Evolutionary conservation across 129 eudicot species (phyloP).

Genomic region (Ambrosia trifida): DNA sequence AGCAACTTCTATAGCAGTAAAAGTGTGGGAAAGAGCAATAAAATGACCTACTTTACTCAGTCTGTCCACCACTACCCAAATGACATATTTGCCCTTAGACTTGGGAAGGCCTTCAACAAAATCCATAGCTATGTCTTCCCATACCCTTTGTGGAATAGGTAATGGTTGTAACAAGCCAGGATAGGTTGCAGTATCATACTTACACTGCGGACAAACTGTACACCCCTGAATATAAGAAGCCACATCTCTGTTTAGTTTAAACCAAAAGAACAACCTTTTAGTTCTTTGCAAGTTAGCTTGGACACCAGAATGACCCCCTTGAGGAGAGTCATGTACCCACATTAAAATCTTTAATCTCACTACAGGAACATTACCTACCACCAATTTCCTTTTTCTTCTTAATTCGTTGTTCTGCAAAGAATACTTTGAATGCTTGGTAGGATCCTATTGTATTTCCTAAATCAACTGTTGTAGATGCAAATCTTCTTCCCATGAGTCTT

Average conservation of each 20-base stretch:
- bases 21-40: background rate
- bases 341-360: background rate
- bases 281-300: background rate
- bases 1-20: background rate
- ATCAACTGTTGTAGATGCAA: too few relatives aligned
- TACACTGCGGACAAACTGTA: background rate
- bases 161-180: conserved; percentile 20
- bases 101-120: conserved; percentile 12
- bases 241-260: background rate
- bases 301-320: conserved; percentile 28
- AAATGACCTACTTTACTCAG: background rate
- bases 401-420: background rate
- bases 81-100: background rate
- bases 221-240: background rate
- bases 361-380: background rate
- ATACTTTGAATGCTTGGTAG: too few relatives aligned
- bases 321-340: background rate
- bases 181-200: background rate
- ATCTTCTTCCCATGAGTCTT: too few relatives aligned
- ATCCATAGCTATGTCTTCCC: conserved; percentile 25
- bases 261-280: background rate
- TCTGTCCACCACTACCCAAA: background rate
- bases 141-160: background rate
- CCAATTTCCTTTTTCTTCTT: background rate
- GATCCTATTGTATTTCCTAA: too few relatives aligned